Evolutionary conservation across 179 eudicot genomes (phyloP), one percentile per base, ranked within the genome.

Genomic region (Nepenthes alata): DNA sequence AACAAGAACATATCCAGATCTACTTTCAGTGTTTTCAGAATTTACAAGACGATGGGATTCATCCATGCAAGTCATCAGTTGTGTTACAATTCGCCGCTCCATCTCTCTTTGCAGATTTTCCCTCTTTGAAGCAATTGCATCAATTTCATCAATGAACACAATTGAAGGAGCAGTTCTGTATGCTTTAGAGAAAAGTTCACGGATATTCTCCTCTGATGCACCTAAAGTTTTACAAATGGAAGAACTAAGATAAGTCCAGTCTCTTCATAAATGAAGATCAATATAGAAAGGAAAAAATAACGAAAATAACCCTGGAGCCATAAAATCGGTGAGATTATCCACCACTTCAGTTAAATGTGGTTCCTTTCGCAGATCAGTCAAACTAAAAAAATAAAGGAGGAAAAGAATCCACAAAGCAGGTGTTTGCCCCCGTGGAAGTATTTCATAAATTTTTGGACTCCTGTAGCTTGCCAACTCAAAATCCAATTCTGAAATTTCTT

Each of bases 31-130:
- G 53, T 37, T 59, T 66, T 73, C 82, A 64, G 76, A 39, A 59
- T 70, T 72, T 53, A 75, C 81, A 55, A 58, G 67, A 41, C 76
- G 79, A 60, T 78, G 77, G 60, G 96, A 86, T 55, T 88, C 95
- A 68, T 91, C 97, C 97, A 91, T 91, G 78, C 91, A 86, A 34
- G 91, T 84, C 86, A 88, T 80, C 64, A 91, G 72, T 66, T 91
- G 97, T 56, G 96, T 85, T 66, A 91, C 97, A 60, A 91, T 91
- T 41, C 97, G 81, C 25, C 77, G 75, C 74, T 91, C 97, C 97
- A 85, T 91, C 72, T 79, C 96, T 75, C 96, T 85, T 65, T 91
- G 91, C 48, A 82, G 70, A 70, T 85, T 85, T 63, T 88, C 97
- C 62, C 97, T 85, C 76, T 91, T 91, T 4, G 97, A 82, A 77